Percentiles rank a stretch among this genome's conserved stretches.
Evolutionary conservation across 108 stramenopile genomes (phyloP).

Genomic region (Mayamaea pseudoterrestris): DNA sequence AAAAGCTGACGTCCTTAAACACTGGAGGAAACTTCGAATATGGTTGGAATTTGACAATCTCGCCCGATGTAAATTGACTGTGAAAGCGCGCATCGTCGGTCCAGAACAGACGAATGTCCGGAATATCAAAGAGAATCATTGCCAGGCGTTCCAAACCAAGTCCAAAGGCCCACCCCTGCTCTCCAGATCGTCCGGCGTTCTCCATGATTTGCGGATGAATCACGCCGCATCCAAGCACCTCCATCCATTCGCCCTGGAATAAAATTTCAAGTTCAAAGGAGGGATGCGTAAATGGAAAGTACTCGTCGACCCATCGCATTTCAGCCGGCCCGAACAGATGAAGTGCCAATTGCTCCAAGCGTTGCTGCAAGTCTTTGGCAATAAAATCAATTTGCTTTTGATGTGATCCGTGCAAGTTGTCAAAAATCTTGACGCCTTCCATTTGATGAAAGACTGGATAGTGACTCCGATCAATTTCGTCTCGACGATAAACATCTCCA

Average conservation of each 20-base stretch:
- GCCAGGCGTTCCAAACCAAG: constrained; percentile 92
- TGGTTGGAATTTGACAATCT: constrained; percentile 72
- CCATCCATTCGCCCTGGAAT: constrained; percentile 90
- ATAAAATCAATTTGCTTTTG: constrained; percentile 15
- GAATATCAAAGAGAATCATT: constrained; percentile 93
- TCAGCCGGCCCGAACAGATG: constrained; percentile 64
- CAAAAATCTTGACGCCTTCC: constrained; percentile 90
- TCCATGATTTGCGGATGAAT: constrained; percentile 72
- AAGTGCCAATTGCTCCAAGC: constrained; percentile 70
- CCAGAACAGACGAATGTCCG: constrained; percentile 98
- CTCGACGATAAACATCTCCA: constrained; percentile 96
- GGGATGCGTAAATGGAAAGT: constrained; percentile 96
- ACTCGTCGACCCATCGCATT: constrained; percentile 68
- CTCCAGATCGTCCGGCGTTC: constrained; percentile 11
- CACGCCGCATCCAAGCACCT: constrained; percentile 94
- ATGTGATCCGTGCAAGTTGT: constrained; percentile 6
- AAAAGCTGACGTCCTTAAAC: constrained; percentile 92
- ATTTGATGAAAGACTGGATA: constrained; percentile 99
- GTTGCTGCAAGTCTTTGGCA: constrained; percentile 51
- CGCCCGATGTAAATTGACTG: constrained; percentile 71
- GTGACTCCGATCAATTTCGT: constrained; percentile 94
- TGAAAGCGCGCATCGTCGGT: constrained; percentile 80
- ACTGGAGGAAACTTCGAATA: constrained; percentile 94
- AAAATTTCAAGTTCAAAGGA: constrained; percentile 88
- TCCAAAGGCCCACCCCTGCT: constrained; percentile 91